Percentiles rank a stretch among this genome's conserved stretches.
These are phyloP conservation scores for Colletotrichum endophyticum DNA, from an alignment of 2,329 filamentous ascomycete genomes.

Conservation along the genomic window DNA sequence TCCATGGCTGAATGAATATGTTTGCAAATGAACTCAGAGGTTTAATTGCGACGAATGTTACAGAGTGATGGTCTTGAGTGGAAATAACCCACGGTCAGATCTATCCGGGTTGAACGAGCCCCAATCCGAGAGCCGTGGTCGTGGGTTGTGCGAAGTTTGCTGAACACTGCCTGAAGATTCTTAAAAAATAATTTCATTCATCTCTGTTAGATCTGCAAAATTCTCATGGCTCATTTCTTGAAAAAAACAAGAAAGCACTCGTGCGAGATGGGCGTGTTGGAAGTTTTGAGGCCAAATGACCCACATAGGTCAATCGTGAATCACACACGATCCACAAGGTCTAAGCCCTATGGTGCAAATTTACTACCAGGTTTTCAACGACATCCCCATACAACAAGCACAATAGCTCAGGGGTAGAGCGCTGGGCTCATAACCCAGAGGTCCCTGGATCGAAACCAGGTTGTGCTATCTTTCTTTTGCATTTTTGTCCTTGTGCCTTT, in stretches of 20 bases:
- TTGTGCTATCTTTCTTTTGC: neutral
- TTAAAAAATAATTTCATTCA: neutral
- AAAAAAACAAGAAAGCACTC: no score
- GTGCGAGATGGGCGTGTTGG: neutral
- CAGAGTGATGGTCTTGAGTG: neutral
- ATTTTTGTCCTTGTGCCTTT: neutral
- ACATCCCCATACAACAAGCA: neutral
- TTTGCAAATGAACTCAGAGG: neutral
- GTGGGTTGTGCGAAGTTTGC: neutral
- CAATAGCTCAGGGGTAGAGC: conserved; percentile 20
- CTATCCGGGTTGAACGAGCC: neutral
- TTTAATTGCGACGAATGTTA: neutral
- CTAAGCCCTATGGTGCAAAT: neutral
- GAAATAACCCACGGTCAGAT: neutral
- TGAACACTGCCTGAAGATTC: neutral
- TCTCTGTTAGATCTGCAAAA: neutral
- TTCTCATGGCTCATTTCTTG: neutral
- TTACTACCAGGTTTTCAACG: accelerated
- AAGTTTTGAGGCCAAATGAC: neutral
- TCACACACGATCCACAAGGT: neutral
- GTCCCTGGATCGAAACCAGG: conserved; percentile 17
- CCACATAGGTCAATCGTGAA: neutral
- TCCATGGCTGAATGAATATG: neutral
- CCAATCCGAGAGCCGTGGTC: neutral
- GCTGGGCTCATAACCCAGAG: conserved; percentile 20